Conservation (phyloP, 106 monocot genomes). For the Vanilla planifolia region DNA sequence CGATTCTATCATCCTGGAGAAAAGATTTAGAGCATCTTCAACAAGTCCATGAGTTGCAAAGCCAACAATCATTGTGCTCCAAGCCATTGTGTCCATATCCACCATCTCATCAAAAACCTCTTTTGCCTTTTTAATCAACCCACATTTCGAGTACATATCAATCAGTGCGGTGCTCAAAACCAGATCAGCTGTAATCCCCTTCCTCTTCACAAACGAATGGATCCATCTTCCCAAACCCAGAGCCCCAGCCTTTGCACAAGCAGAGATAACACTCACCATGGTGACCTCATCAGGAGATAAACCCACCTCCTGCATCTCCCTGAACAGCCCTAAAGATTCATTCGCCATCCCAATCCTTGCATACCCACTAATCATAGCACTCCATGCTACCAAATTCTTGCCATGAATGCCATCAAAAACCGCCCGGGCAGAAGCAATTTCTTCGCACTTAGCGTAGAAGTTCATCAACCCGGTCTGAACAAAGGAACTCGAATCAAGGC, state of each 20-base stretch:
- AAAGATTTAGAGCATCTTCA: constrained; percentile 64
- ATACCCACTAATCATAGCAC: constrained; percentile 89
- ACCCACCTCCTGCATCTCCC: constrained; percentile 59
- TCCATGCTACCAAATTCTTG: constrained; percentile 84
- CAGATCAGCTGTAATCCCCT: constrained; percentile 57
- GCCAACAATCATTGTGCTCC: constrained; percentile 87
- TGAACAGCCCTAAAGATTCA: constrained; percentile 68
- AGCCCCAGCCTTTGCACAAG: constrained; percentile 79
- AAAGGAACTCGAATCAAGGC: constrained; percentile 54
- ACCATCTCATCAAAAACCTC: constrained; percentile 63
- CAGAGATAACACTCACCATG: constrained; percentile 90
- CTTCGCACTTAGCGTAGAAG: constrained; percentile 79
- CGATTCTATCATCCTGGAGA: constrained; percentile 48
- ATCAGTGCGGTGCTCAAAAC: constrained; percentile 73
- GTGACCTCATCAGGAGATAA: constrained; percentile 86
- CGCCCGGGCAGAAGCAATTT: constrained; percentile 33
- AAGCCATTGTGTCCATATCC: constrained; percentile 60
- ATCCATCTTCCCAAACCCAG: constrained; percentile 84
- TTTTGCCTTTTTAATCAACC: constrained; percentile 50
- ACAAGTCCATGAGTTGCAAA: constrained; percentile 76
- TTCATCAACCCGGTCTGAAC: constrained; percentile 68
- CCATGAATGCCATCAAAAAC: constrained; percentile 64
- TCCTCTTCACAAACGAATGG: constrained; percentile 68
- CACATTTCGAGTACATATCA: constrained; percentile 87
- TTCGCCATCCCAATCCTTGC: constrained; percentile 72